Evolutionary conservation across 2,329 filamentous ascomycete genomes (phyloP).

Genomic region (Magnaporthiopsis rhizophila): DNA sequence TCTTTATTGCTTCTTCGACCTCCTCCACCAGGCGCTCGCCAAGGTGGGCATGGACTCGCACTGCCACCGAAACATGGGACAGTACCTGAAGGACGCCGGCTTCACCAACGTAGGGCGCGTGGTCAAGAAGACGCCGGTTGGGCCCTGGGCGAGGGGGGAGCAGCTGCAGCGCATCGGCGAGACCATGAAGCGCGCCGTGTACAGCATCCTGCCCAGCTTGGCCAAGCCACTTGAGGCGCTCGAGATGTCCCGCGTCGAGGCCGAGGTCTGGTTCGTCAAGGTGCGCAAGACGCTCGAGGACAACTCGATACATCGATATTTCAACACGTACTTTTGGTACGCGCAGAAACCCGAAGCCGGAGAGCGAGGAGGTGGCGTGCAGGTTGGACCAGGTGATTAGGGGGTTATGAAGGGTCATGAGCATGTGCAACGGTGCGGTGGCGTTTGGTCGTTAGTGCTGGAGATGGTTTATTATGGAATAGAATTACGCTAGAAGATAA

Average conservation of each 20-base stretch:
- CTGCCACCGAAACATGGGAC: constrained; percentile 20
- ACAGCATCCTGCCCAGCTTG: constrained; percentile 27
- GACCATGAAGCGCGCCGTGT: constrained; percentile 28
- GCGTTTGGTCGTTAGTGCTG: not conserved
- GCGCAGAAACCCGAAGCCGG: constrained; percentile 26
- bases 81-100: constrained; percentile 29
- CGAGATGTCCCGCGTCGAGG: constrained; percentile 23
- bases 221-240: constrained; percentile 28
- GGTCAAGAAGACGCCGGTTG: constrained; percentile 35
- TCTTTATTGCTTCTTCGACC: constrained; percentile 22
- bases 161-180: constrained; percentile 30
- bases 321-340: constrained; percentile 30
- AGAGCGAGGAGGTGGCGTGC: not conserved
- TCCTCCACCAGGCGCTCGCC: constrained; percentile 19
- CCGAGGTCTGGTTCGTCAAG: constrained; percentile 21
- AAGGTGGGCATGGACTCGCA: constrained; percentile 29
- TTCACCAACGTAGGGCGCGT: constrained; percentile 32
- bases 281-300: constrained; percentile 27
- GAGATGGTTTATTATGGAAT: no score
- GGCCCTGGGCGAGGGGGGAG: constrained; percentile 32
- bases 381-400: no score
- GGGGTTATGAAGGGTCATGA: no score
- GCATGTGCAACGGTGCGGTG: not conserved
- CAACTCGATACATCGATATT: constrained; percentile 27
- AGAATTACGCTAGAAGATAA: no score